phyloP scores from a whole-genome alignment of 768 basidiomycete species.

The Boletus rufocinnamomeus region DNA sequence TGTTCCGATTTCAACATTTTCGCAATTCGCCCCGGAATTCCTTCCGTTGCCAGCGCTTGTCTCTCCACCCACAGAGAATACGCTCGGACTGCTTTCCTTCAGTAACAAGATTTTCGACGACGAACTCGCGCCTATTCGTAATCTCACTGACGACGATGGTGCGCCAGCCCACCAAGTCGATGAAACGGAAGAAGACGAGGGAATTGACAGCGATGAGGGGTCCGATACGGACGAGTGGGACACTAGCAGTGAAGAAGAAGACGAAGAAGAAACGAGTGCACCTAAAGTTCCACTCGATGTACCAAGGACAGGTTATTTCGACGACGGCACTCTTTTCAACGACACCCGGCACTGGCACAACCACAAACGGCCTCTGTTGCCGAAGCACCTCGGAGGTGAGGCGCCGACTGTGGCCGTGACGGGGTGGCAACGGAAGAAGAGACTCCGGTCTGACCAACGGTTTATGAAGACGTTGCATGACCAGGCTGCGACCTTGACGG shows the following conservation, averaged over 20 bases:
- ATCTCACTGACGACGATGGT: slow-evolving; percentile 3
- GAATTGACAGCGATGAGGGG: slow-evolving; percentile 16
- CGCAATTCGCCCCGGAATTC: slow-evolving; percentile 22
- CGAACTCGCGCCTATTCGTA: slow-evolving; percentile 39
- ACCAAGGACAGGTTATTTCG: slow-evolving; percentile 28
- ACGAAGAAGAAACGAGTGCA: not conserved
- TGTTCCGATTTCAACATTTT: slow-evolving; percentile 23
- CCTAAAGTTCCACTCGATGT: not conserved
- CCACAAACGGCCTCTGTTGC: slow-evolving; percentile 47
- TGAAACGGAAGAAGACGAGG: slow-evolving; percentile 19
- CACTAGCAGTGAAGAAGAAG: slow-evolving; percentile 21
- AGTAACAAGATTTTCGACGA: slow-evolving; percentile 44
- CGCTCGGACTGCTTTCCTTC: slow-evolving; percentile 40
- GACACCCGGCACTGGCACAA: slow-evolving; percentile 68
- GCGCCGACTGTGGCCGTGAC: slow-evolving; percentile 31
- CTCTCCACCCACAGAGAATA: not conserved
- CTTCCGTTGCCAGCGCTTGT: slow-evolving; percentile 10
- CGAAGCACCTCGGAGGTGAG: slow-evolving; percentile 55
- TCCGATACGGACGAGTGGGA: slow-evolving; percentile 26
- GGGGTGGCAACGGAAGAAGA: slow-evolving; percentile 39
- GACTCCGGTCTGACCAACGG: slow-evolving; percentile 49
- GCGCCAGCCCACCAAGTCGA: slow-evolving; percentile 8
- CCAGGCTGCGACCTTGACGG: slow-evolving; percentile 64
- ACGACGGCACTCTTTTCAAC: slow-evolving; percentile 44
- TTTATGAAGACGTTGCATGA: slow-evolving; percentile 58